Conservation (phyloP, 1,284 basidiomycete genomes). For the Trametes versicolor region DNA sequence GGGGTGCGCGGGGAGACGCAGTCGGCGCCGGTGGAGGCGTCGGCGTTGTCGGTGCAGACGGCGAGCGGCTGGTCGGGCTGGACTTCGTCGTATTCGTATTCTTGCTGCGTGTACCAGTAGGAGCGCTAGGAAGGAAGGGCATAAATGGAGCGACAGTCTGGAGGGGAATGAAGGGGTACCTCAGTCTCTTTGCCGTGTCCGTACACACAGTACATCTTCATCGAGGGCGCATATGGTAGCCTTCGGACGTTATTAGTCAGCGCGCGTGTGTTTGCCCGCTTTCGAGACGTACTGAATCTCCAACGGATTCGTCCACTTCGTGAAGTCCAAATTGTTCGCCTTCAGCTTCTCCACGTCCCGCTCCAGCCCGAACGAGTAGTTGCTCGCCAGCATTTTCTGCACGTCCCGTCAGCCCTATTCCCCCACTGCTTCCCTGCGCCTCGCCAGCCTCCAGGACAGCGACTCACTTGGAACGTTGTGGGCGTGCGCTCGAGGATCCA, state of each 20-base stretch:
- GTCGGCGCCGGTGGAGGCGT: slow-evolving; percentile 34
- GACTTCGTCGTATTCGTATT: slow-evolving; percentile 73
- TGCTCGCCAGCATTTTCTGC: slow-evolving; percentile 88
- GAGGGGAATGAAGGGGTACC: slow-evolving; percentile 49
- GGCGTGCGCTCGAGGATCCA: slow-evolving; percentile 93
- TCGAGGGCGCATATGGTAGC: slow-evolving; percentile 90
- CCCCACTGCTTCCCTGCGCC: not conserved
- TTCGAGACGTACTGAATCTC: slow-evolving; percentile 74
- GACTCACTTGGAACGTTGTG: slow-evolving; percentile 78
- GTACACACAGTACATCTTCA: slow-evolving; percentile 96
- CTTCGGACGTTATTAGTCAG: slow-evolving; percentile 47
- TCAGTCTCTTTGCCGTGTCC: slow-evolving; percentile 98
- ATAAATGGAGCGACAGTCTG: not conserved
- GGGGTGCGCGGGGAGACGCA: slow-evolving; percentile 56
- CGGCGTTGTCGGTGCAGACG: slow-evolving; percentile 48
- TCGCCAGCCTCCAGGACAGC: not conserved
- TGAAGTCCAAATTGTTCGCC: slow-evolving; percentile 75
- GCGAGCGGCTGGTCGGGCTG: slow-evolving; percentile 56
- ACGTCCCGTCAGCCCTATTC: slow-evolving; percentile 4
- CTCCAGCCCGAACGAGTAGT: slow-evolving; percentile 96
- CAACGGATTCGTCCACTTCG: slow-evolving; percentile 96
- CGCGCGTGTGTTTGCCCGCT: not conserved
- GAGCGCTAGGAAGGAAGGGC: slow-evolving; percentile 62
- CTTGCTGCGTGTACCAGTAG: slow-evolving; percentile 66
- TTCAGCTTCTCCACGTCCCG: slow-evolving; percentile 72